Conservation (phyloP, 257 asterid species). For the Capsicum baccatum region DNA sequence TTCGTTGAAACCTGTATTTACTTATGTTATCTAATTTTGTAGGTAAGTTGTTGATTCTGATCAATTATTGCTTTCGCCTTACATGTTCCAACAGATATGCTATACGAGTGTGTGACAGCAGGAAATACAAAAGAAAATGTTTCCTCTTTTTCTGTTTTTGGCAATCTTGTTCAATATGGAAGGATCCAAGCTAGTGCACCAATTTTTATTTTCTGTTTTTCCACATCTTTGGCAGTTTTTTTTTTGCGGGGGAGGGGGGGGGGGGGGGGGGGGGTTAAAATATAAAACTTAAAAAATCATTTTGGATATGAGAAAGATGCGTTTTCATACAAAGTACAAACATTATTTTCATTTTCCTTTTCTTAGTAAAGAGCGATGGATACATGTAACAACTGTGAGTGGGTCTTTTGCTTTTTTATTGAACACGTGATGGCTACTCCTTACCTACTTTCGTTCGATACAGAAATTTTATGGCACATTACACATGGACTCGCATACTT, state of each 20-base stretch:
- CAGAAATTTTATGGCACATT: not conserved
- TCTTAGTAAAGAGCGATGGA: not conserved
- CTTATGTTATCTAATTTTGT: no score
- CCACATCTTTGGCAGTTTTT: not conserved
- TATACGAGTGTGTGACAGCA: slow-evolving; percentile 13
- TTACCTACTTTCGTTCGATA: not conserved
- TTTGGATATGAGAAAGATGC: not conserved
- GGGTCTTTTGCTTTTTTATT: not conserved
- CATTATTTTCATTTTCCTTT: not conserved
- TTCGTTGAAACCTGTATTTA: no score
- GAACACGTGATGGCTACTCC: slow-evolving; percentile 23
- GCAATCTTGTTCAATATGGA: no score
- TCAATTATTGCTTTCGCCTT: no score
- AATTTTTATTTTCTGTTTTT: not conserved
- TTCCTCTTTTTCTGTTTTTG: no score
- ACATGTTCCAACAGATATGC: no score
- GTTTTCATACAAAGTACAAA: not conserved
- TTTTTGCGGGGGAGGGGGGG: no score
- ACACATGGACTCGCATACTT: no score
- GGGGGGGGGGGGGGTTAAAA: not conserved
- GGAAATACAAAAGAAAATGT: not conserved
- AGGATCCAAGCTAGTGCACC: not conserved
- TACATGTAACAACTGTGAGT: not conserved
- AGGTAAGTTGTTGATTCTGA: no score
- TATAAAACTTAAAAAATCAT: not conserved